phyloP scores from a whole-genome alignment of 1,284 basidiomycete species.

The Rugosomyces carneus region DNA sequence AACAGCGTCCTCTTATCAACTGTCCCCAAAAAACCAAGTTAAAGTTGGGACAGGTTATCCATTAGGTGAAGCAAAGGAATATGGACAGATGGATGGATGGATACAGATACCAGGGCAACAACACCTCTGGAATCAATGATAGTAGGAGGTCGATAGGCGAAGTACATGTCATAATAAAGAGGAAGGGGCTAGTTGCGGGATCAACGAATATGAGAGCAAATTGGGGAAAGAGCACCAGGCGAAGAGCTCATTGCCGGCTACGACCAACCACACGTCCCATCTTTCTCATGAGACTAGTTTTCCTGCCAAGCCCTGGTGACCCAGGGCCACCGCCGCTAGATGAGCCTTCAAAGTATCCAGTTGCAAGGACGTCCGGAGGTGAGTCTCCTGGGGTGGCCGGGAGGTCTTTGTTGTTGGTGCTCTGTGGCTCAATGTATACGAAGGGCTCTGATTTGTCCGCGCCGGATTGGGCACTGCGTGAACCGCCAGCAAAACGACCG shows the following conservation, averaged over 20 bases:
- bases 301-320: slow-evolving; percentile 53
- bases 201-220: not conserved
- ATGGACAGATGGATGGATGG: not conserved
- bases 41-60: not conserved
- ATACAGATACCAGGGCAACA: not conserved
- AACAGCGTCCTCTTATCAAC: slow-evolving; percentile 13
- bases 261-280: slow-evolving; percentile 38
- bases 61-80: not conserved
- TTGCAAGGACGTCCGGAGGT: slow-evolving; percentile 30
- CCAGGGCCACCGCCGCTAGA: slow-evolving; percentile 20
- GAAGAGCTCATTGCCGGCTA: slow-evolving; percentile 12
- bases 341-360: slow-evolving; percentile 45
- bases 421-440: slow-evolving; percentile 55
- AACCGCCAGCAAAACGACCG: slow-evolving; percentile 56
- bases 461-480: slow-evolving; percentile 26
- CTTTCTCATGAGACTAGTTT: slow-evolving; percentile 74
- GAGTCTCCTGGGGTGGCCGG: slow-evolving; percentile 28
- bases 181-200: not conserved
- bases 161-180: not conserved
- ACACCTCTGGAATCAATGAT: not conserved
- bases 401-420: slow-evolving; percentile 53
- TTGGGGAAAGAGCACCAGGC: not conserved
- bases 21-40: slow-evolving; percentile 10
- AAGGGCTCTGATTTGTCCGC: slow-evolving; percentile 48
- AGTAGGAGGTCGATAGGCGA: slow-evolving; percentile 2